phyloP scores from a whole-genome alignment of 768 basidiomycete genomes.

The Termitomyces sp. region DNA sequence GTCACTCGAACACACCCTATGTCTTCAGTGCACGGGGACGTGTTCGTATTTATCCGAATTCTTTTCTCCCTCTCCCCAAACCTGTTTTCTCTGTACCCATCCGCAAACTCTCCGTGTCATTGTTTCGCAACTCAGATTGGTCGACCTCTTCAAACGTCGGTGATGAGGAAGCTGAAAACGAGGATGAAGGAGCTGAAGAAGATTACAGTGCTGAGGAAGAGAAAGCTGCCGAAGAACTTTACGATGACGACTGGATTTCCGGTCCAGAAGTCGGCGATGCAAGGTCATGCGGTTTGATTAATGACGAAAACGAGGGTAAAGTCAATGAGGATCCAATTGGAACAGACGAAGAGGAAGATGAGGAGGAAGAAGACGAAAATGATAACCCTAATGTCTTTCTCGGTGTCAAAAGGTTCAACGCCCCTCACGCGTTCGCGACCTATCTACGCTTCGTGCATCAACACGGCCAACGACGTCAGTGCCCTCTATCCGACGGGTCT shows the following conservation, averaged over 20 bases:
- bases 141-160: neutral
- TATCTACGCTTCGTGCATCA: conserved; percentile 20
- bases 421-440: conserved; percentile 18
- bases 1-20: conserved; percentile 59
- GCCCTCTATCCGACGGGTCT: conserved; percentile 12
- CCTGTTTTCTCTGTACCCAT: conserved; percentile 21
- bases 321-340: conserved; percentile 14
- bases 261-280: conserved; percentile 23
- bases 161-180: neutral
- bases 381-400: conserved; percentile 18
- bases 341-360: conserved; percentile 15
- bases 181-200: conserved; percentile 11
- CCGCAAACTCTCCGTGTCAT: conserved; percentile 14
- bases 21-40: conserved; percentile 56
- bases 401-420: conserved; percentile 15
- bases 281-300: conserved; percentile 13
- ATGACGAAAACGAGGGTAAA: conserved; percentile 21
- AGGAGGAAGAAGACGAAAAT: conserved; percentile 24
- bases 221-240: conserved; percentile 12
- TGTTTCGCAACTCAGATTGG: neutral
- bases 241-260: conserved; percentile 22
- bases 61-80: conserved; percentile 18
- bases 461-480: conserved; percentile 18
- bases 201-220: conserved; percentile 5
- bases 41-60: conserved; percentile 32